Evolutionary conservation across 1,284 basidiomycete species (phyloP).

Genomic region (Exobasidium rhododendri): DNA sequence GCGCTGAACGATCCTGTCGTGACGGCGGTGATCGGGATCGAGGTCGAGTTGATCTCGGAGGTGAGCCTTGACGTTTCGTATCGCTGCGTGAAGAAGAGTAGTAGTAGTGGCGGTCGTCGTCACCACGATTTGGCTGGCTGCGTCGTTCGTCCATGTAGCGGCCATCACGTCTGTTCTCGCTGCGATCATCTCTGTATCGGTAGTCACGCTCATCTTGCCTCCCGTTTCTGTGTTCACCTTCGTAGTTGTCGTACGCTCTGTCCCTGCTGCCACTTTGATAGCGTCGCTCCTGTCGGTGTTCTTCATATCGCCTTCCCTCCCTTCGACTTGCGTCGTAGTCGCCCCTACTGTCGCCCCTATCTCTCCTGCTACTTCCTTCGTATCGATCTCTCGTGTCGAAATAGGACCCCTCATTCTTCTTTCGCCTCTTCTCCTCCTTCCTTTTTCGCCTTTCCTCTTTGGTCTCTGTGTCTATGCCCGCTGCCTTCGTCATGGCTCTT

Average conservation of each 20-base stretch:
- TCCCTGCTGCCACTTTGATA: slow-evolving; percentile 26
- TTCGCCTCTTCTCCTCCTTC: slow-evolving; percentile 66
- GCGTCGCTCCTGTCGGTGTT: slow-evolving; percentile 16
- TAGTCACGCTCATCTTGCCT: slow-evolving; percentile 13
- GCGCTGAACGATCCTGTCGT: slow-evolving; percentile 24
- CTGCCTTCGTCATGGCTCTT: slow-evolving; percentile 57
- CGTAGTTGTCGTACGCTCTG: slow-evolving; percentile 6
- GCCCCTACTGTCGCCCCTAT: slow-evolving; percentile 28
- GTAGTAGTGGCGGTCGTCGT: too few relatives aligned
- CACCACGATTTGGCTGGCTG: slow-evolving; percentile 4
- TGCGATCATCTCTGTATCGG: not conserved
- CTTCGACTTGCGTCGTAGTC: slow-evolving; percentile 16
- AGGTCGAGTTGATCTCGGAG: not conserved
- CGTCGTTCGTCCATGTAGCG: slow-evolving; percentile 3
- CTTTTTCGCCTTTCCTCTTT: slow-evolving; percentile 56
- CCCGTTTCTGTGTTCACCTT: slow-evolving; percentile 13
- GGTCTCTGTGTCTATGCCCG: slow-evolving; percentile 64
- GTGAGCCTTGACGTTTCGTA: not conserved
- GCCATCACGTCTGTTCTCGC: slow-evolving; percentile 12
- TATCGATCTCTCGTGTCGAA: slow-evolving; percentile 55
- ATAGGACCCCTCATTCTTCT: slow-evolving; percentile 60
- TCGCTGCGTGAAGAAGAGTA: slow-evolving; percentile 7
- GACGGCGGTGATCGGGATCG: slow-evolving; percentile 8
- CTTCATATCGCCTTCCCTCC: slow-evolving; percentile 15
- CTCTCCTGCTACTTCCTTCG: not conserved